Conservation (phyloP, 2,329 filamentous ascomycete species). For the Bipolaris zeicola region DNA sequence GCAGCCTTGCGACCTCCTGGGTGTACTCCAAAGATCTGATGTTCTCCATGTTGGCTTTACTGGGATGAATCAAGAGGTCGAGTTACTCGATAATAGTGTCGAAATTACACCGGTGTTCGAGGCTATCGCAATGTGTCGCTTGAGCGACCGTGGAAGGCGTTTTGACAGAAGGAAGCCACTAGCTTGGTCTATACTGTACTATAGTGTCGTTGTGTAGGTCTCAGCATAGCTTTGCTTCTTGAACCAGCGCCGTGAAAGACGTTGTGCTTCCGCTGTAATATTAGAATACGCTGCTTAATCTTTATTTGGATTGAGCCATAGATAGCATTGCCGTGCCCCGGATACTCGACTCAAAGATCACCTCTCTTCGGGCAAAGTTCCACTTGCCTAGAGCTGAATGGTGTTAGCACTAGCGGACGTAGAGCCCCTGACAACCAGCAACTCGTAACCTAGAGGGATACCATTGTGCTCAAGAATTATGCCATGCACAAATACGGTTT, state of each 20-base stretch:
- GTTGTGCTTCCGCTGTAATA: neutral
- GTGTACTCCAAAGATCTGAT: neutral
- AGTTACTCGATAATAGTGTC: neutral
- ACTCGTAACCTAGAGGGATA: neutral
- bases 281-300: too few relatives aligned
- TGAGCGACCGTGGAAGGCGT: neutral
- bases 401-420: neutral
- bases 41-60: neutral
- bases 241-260: slow-evolving; percentile 1
- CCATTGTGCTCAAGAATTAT: neutral
- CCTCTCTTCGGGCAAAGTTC: neutral
- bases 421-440: neutral
- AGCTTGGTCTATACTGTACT: neutral
- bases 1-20: neutral
- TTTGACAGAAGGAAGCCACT: neutral
- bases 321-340: too few relatives aligned
- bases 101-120: slow-evolving; percentile 3
- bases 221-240: neutral
- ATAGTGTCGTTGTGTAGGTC: neutral
- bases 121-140: neutral
- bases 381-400: neutral
- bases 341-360: neutral
- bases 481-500: neutral
- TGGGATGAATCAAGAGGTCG: neutral
- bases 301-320: too few relatives aligned